Base-by-base conservation (phyloP, 1,284 basidiomycete species). In the Ceratobasidium theobromae region DNA sequence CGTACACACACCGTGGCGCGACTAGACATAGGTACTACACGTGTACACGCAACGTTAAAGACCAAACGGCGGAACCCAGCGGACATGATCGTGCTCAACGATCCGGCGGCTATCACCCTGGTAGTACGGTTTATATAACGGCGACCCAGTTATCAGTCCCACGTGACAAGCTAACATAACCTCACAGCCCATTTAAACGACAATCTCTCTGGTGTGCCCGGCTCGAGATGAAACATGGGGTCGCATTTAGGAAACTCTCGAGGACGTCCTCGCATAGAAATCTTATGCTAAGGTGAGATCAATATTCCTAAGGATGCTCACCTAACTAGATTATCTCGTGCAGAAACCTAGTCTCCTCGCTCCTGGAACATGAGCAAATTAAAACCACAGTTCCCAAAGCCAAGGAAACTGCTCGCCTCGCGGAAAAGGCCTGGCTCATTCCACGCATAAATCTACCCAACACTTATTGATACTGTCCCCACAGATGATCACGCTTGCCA, bases 321-420 rank as follows among this genome's bases (percentile, higher is more conserved):
- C 41, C 48, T 51, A 28, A 58, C 46, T 33, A 49, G 4, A 52
- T 16, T 32, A 69, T 35, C 67, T 54, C 28, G 46, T 46, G 14
- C 73, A 95, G 95, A 71, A 98, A 98, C 77, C 79, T 99, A 64
- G 96, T 99, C 72, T 92, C 94, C 18, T 95, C 95, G 14, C 83
- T 99, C 52, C 84, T 99, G 68, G 86, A 98, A 75, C 95, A 99
- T 78, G 94, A 98, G 75, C 89, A 93, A 74, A 96, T 99, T 76
- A 90, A 91, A 75, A 99, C 97, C 4, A 99, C 97, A 0, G 80
- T 98, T 28, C 91, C 97, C 23, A 99, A 99, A 77, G 97, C 97
- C 1, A 89, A 91, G 75, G 95, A 98, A 74, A 82, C 95, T 3
- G 92, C 93, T 9, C 84, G 93, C 70, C 79, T 97, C 64, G 95